phyloP scores from a whole-genome alignment of 192 early-diverging fungal species.

The Umbelopsis sp. region DNA sequence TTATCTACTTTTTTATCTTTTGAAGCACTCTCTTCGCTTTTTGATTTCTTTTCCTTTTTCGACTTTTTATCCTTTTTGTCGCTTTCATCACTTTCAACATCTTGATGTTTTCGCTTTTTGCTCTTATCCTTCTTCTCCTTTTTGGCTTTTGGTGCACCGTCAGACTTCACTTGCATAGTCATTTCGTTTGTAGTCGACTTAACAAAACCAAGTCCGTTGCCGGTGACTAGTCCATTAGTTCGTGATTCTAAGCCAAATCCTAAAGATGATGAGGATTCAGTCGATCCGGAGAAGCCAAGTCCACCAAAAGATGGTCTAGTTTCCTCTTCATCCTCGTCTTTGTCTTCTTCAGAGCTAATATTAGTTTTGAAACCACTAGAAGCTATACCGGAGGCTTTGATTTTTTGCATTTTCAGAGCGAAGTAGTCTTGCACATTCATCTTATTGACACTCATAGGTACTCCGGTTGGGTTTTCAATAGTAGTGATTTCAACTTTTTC shows the following conservation, averaged over 20 bases:
- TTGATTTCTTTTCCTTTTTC: not conserved
- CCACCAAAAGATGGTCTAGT: not conserved
- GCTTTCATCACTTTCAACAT: not conserved
- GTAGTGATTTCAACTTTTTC: not conserved
- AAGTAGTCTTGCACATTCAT: slow-evolving; percentile 17
- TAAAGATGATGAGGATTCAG: not conserved
- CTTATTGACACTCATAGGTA: slow-evolving; percentile 9
- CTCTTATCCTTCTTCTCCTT: slow-evolving; percentile 3
- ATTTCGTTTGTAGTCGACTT: slow-evolving; percentile 3
- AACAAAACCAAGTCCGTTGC: slow-evolving; percentile 13
- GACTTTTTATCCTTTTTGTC: not conserved
- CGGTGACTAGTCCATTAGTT: slow-evolving; percentile 5
- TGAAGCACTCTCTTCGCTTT: not conserved
- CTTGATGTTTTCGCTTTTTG: not conserved
- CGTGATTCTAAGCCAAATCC: slow-evolving; percentile 3
- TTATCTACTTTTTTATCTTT: not conserved
- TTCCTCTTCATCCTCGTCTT: not conserved
- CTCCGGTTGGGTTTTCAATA: not conserved
- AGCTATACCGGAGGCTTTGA: slow-evolving; percentile 13
- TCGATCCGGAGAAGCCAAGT: not conserved
- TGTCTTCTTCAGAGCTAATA: not conserved
- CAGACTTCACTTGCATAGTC: not conserved
- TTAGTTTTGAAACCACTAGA: not conserved
- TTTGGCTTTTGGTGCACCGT: not conserved
- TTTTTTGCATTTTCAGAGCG: slow-evolving; percentile 2